Evolutionary conservation across 805 yeast species (phyloP).

Genomic region (Yarrowia bubula): DNA sequence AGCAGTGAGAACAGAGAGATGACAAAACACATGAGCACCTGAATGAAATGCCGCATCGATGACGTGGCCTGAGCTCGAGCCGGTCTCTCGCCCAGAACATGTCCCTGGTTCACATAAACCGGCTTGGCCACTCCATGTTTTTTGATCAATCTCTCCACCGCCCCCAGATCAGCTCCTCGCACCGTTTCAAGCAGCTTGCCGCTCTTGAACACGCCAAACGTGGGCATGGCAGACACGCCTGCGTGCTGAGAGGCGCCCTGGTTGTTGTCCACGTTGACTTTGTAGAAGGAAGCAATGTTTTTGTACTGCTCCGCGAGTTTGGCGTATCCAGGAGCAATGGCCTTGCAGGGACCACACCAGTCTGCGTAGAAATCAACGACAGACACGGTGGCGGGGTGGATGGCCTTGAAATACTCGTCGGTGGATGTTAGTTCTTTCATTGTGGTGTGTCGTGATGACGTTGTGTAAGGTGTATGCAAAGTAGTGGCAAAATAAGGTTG

Average conservation of each 20-base stretch:
- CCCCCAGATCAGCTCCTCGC: constrained; percentile 5
- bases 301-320: constrained; percentile 54
- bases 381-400: background rate
- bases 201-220: constrained; percentile 34
- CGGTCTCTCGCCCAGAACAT: background rate
- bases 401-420: constrained; percentile 7
- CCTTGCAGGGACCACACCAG: constrained; percentile 99
- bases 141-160: background rate
- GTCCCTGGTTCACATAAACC: background rate
- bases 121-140: background rate
- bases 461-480: background rate
- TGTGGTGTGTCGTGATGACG: background rate
- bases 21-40: background rate
- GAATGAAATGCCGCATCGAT: background rate
- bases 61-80: background rate
- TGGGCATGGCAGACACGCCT: constrained; percentile 65
- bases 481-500: background rate
- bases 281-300: constrained; percentile 67
- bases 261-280: constrained; percentile 88
- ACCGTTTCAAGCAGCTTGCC: background rate
- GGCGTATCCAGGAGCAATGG: constrained; percentile 82
- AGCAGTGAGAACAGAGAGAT: background rate
- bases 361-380: constrained; percentile 95
- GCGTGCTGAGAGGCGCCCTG: constrained; percentile 68
- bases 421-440: constrained; percentile 9